Percentiles rank a stretch among this genome's conserved stretches.
These are phyloP conservation scores for Aspergillus pseudotamarii DNA, from an alignment of 2,329 filamentous ascomycete genomes.

Conservation along the genomic window DNA sequence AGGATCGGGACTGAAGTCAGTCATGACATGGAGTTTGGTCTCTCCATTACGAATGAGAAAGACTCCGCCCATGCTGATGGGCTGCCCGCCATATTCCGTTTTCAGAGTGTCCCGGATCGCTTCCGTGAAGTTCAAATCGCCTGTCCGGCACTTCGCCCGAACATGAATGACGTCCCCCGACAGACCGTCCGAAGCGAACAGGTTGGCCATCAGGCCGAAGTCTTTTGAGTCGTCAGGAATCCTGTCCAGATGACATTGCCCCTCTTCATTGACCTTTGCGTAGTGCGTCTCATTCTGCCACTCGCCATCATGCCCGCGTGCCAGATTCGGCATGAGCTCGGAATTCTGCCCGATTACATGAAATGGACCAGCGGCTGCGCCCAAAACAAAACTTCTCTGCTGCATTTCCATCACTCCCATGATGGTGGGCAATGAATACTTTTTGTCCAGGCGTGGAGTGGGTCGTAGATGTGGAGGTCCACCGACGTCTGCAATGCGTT, in stretches of 20 bases:
- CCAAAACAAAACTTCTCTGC: background rate
- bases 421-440: background rate
- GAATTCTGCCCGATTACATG: background rate
- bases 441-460: background rate
- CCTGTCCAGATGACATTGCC: background rate
- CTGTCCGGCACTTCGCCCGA: background rate
- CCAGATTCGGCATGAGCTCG: background rate
- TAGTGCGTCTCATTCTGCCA: background rate
- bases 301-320: background rate
- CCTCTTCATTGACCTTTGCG: background rate
- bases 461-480: background rate
- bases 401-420: background rate
- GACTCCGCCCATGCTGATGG: background rate
- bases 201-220: background rate
- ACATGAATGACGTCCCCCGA: background rate
- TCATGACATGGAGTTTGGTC: background rate
- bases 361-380: background rate
- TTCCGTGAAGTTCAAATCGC: background rate
- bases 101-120: background rate
- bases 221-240: background rate
- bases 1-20: background rate
- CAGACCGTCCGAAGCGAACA: background rate
- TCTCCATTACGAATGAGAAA: background rate
- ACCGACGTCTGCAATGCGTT: background rate
- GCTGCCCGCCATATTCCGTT: background rate